These are phyloP conservation scores for Bolboschoenoplectus hybrid DNA, from an alignment of 202 grass and related monocot genomes.

Conservation along the genomic window DNA sequence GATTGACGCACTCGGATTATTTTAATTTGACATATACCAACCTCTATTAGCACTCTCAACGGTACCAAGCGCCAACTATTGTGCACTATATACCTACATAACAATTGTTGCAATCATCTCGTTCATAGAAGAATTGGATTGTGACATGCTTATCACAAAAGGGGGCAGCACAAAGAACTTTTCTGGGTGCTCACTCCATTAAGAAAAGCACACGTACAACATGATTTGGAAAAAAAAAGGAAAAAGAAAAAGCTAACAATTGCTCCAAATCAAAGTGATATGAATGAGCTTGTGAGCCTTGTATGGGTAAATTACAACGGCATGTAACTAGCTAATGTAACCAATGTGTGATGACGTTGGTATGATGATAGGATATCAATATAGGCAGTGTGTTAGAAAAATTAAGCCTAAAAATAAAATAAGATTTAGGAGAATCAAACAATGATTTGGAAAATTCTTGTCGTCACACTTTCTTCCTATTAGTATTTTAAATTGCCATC, in stretches of 20 bases:
- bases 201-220: neutral
- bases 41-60: neutral
- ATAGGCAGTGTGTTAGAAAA: too few relatives aligned
- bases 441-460: too few relatives aligned
- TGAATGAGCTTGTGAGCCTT: neutral
- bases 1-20: neutral
- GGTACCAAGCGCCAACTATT: neutral
- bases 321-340: too few relatives aligned
- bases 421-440: too few relatives aligned
- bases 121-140: neutral
- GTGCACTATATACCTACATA: neutral
- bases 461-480: too few relatives aligned
- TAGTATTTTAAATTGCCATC: too few relatives aligned
- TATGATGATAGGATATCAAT: too few relatives aligned
- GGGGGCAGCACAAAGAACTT: neutral
- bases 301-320: neutral
- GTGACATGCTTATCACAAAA: neutral
- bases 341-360: too few relatives aligned
- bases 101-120: slow-evolving; percentile 1
- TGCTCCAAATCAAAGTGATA: neutral
- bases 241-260: neutral
- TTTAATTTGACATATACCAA: neutral
- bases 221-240: neutral
- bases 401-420: too few relatives aligned
- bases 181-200: slow-evolving; percentile 8